Percentiles rank a stretch among this genome's conserved stretches.
These are phyloP conservation scores for Nevesoporus exiguus DNA, from an alignment of 768 basidiomycete genomes.

Conservation along the genomic window DNA sequence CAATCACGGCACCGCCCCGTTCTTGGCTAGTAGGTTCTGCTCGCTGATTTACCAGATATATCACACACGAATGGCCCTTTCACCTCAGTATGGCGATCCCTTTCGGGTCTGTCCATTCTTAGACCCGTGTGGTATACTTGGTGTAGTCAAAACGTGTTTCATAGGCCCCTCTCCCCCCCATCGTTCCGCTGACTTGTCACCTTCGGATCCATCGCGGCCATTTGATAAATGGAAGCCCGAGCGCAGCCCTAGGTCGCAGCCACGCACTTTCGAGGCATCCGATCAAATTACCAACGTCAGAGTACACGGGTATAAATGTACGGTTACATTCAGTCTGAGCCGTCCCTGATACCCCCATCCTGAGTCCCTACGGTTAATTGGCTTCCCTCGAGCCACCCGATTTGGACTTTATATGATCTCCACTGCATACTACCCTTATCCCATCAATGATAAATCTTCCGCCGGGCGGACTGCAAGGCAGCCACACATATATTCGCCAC, in stretches of 20 bases:
- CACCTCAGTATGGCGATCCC: slow-evolving; percentile 19
- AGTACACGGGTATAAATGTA: slow-evolving; percentile 32
- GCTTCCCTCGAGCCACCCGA: slow-evolving; percentile 17
- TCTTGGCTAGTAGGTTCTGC: slow-evolving; percentile 2
- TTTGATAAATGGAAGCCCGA: slow-evolving; percentile 34
- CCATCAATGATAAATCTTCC: slow-evolving; percentile 23
- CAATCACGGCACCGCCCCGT: slow-evolving; percentile 26
- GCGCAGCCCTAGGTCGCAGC: slow-evolving; percentile 28
- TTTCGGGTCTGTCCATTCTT: slow-evolving; percentile 29
- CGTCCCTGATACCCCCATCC: slow-evolving; percentile 30
- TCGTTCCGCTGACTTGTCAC: slow-evolving; percentile 20
- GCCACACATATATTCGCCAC: slow-evolving; percentile 33
- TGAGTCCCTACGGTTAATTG: slow-evolving; percentile 14
- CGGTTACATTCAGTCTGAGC: slow-evolving; percentile 17
- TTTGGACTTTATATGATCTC: slow-evolving; percentile 33
- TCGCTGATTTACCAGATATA: slow-evolving; percentile 36
- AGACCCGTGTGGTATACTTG: slow-evolving; percentile 11
- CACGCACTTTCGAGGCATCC: slow-evolving; percentile 31
- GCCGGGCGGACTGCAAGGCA: slow-evolving; percentile 18
- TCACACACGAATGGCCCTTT: slow-evolving; percentile 13
- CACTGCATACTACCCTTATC: slow-evolving; percentile 28
- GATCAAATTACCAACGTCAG: slow-evolving; percentile 31
- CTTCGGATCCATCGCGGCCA: slow-evolving; percentile 26
- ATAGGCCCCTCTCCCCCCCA: slow-evolving; percentile 25
- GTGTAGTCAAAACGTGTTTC: slow-evolving; percentile 33